Percentiles rank a stretch among this genome's conserved stretches.
Conservation (phyloP, 345 rosid species). For the Stellera chamaejasme region DNA sequence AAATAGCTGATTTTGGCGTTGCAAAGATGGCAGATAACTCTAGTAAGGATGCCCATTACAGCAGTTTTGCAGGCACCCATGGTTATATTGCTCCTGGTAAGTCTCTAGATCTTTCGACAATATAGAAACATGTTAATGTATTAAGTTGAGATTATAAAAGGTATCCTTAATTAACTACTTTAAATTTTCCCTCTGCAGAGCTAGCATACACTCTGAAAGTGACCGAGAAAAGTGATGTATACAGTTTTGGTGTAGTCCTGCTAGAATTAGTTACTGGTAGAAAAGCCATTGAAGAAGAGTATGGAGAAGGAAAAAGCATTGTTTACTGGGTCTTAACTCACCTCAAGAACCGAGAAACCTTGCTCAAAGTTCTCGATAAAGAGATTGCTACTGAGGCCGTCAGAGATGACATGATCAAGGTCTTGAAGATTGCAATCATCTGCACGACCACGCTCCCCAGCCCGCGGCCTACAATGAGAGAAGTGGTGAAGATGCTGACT, state of each 20-base stretch:
- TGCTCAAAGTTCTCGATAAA: conserved; percentile 44
- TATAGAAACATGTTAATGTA: neutral
- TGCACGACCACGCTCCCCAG: conserved; percentile 82
- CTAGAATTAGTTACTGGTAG: conserved; percentile 55
- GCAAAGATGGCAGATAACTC: conserved; percentile 62
- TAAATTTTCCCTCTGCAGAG: conserved; percentile 34
- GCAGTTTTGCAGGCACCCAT: conserved; percentile 69
- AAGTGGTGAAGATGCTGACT: conserved; percentile 64
- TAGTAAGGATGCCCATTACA: conserved; percentile 31
- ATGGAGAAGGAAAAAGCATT: conserved; percentile 73
- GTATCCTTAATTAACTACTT: conserved; percentile 1
- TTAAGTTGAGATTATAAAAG: neutral
- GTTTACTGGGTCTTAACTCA: conserved; percentile 62
- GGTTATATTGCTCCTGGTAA: conserved; percentile 96
- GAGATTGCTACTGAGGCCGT: conserved; percentile 27
- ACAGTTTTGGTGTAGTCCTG: conserved; percentile 84
- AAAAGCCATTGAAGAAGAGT: conserved; percentile 56
- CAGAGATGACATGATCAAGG: conserved; percentile 56
- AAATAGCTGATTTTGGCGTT: conserved; percentile 84
- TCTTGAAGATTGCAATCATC: conserved; percentile 55
- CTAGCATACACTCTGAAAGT: conserved; percentile 66
- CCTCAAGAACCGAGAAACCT: conserved; percentile 38
- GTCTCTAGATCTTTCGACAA: conserved; percentile 10
- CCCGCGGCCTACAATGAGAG: conserved; percentile 73
- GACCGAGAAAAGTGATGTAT: conserved; percentile 73